Evolutionary conservation across 2,329 filamentous ascomycete species (phyloP).

Genomic region (Aspergillus udagawae): DNA sequence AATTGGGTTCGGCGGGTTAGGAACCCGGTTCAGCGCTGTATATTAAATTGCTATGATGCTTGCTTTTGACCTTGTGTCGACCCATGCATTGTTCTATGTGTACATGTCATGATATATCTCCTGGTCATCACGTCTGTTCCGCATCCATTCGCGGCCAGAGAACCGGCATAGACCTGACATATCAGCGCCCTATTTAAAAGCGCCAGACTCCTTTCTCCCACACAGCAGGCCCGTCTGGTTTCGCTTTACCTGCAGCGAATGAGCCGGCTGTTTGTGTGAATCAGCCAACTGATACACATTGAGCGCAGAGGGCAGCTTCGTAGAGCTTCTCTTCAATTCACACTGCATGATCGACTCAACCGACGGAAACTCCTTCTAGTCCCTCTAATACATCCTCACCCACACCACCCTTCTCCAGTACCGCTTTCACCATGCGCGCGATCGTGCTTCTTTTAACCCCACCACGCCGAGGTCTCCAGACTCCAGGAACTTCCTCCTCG

Average conservation of each 20-base stretch:
- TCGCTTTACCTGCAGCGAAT: neutral
- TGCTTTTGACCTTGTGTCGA: conserved; percentile 16
- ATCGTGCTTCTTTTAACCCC: conserved; percentile 74
- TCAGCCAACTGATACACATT: neutral
- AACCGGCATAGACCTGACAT: neutral
- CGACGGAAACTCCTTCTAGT: conserved; percentile 64
- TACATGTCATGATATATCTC: conserved; percentile 9
- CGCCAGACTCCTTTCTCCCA: neutral
- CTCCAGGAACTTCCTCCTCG: conserved; percentile 58
- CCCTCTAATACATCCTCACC: conserved; percentile 82
- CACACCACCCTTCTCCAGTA: conserved; percentile 72
- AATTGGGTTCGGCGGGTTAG: neutral
- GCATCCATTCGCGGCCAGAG: neutral
- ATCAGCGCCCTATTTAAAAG: neutral
- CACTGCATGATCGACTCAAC: conserved; percentile 32
- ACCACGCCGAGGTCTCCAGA: conserved; percentile 82
- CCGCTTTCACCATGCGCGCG: conserved; percentile 69
- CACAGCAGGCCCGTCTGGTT: neutral
- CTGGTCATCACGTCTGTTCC: neutral
- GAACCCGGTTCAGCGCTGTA: conserved; percentile 2
- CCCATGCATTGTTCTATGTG: conserved; percentile 17
- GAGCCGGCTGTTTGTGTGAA: neutral
- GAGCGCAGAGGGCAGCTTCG: neutral
- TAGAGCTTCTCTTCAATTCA: neutral
- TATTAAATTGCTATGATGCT: conserved; percentile 3